Base-by-base conservation (phyloP, 2,329 filamentous ascomycete genomes). In the Fusarium cyanostomum region DNA sequence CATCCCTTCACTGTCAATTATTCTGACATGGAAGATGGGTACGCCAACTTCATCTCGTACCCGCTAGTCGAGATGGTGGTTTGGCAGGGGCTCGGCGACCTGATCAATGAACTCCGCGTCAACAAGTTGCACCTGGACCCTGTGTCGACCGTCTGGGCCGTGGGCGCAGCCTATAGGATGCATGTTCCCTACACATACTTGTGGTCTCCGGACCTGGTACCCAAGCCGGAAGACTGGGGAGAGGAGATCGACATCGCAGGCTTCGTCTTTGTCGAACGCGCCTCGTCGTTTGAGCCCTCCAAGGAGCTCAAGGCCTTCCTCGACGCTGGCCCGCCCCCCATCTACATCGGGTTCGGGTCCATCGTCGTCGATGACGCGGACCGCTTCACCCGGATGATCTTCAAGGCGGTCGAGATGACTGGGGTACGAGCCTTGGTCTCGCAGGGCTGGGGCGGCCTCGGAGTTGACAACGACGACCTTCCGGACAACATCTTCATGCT, bases 71-170 rank as follows among this genome's bases (percentile, higher is more conserved):
- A 94, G 71, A 89, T 92, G 84, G 91, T 94, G 84, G 90, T 92
- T 1, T 97, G 92, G 92, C 92, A 97, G 75, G 93, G 93, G 1
- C 80, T 94, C 1, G 91, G 91, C 1, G 91, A 94, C 71, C 78
- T 94, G 16, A 85, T 94, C 62, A 94, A 94, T 69, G 80, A 85
- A 12, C 92, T 93, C 68, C 83, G 91, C 41, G 81, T 86, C 2
- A 85, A 87, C 37, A 91, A 86, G 0, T 78, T 94, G 1, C 84
- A 83, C 1, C 77, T 94, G 0, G 90, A 94, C 59, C 88, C 90
- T 0, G 85, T 94, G 1, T 89, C 87, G n/a, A 91, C 87, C 0
- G 77, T 92, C 0, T 92, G 90, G 89, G 91, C 90, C 0, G 90
- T 90, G 0, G 89, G 89, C 0, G 84, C 89, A 28, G 82, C 90